Evolutionary conservation across 176 grass and related monocot species (phyloP).

Genomic region (Sorghum bicolor): DNA sequence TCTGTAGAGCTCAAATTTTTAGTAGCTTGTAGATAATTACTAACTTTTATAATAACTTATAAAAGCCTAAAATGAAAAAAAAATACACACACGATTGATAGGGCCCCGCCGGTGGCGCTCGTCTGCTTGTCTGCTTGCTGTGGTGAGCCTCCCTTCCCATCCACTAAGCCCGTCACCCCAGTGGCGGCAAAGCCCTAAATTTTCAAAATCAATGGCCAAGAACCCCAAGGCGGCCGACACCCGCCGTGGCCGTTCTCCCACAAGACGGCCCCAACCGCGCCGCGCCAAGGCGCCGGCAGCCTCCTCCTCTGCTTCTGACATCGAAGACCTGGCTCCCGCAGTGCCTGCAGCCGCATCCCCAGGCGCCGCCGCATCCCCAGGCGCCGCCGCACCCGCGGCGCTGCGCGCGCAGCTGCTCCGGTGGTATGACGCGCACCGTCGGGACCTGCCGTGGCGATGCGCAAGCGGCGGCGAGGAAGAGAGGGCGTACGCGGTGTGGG

Average conservation of each 20-base stretch:
- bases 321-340: slow-evolving; percentile 43
- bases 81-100: too few relatives aligned
- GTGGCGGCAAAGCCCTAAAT: slow-evolving; percentile 22
- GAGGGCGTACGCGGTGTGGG: slow-evolving; percentile 91
- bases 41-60: too few relatives aligned
- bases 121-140: too few relatives aligned
- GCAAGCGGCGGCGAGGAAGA: slow-evolving; percentile 21
- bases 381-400: neutral
- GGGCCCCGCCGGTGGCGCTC: too few relatives aligned
- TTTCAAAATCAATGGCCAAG: slow-evolving; percentile 41
- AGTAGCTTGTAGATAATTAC: too few relatives aligned
- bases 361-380: neutral
- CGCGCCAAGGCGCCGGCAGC: neutral
- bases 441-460: slow-evolving; percentile 75
- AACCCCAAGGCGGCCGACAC: slow-evolving; percentile 2
- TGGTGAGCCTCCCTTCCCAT: neutral
- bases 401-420: slow-evolving; percentile 53
- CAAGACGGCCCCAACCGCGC: neutral
- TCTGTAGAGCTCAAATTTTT: too few relatives aligned
- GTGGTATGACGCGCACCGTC: slow-evolving; percentile 74
- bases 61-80: too few relatives aligned
- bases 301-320: neutral
- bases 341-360: slow-evolving; percentile 22
- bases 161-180: neutral
- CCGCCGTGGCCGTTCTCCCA: neutral